These are phyloP conservation scores for Batkoa obscura DNA, from an alignment of 371 early-diverging fungal genomes.

Conservation along the genomic window DNA sequence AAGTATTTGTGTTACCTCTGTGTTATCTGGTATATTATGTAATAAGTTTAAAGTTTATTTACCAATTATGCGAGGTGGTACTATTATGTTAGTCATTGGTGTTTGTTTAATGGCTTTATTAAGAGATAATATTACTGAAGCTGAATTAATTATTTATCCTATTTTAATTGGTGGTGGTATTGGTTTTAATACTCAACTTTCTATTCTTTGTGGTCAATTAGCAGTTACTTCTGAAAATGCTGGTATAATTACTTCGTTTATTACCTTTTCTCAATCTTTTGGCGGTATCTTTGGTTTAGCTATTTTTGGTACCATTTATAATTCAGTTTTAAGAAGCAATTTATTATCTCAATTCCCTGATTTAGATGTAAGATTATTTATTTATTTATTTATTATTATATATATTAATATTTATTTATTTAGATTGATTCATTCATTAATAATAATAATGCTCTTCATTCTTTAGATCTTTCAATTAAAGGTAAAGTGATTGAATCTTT, in stretches of 20 bases:
- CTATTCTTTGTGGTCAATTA: conserved; percentile 33
- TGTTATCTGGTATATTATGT: not conserved
- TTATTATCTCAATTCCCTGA: not conserved
- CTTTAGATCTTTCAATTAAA: too few species aligned
- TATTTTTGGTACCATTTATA: conserved; percentile 8
- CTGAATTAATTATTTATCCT: not conserved
- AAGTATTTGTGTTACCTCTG: not conserved
- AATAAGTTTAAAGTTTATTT: not conserved
- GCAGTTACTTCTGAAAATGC: conserved; percentile 25
- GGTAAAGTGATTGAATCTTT: too few species aligned
- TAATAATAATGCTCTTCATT: too few species aligned
- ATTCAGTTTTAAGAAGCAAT: not conserved
- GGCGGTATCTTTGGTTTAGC: conserved; percentile 39
- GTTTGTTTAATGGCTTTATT: not conserved
- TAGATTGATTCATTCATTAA: too few species aligned
- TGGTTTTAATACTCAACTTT: conserved; percentile 35
- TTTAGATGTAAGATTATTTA: too few species aligned
- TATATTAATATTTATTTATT: too few species aligned
- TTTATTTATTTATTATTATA: too few species aligned
- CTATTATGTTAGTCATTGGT: not conserved
- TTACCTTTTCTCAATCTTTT: conserved; percentile 35
- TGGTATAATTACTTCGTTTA: conserved; percentile 34
- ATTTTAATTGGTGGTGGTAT: conserved; percentile 24
- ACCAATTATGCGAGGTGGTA: not conserved
- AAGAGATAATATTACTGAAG: not conserved